Evolutionary conservation across 306 rosid genomes (phyloP).

Genomic region (Citrullus mucosospermus): DNA sequence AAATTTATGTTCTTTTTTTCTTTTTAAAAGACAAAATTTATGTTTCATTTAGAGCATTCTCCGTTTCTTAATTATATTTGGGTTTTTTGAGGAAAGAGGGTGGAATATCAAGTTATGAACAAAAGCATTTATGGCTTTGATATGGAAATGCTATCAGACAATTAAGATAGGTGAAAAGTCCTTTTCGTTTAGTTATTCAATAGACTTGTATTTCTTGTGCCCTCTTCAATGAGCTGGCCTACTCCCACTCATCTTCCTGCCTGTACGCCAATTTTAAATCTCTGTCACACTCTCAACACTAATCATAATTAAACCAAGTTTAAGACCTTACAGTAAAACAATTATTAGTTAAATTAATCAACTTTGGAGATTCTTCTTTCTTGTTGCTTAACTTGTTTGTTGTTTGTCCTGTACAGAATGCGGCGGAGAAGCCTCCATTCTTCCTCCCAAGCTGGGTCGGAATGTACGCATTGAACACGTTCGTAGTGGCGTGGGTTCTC

Average conservation of each 20-base stretch:
- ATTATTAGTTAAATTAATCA: background rate
- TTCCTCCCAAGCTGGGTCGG: conserved; percentile 84
- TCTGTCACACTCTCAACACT: background rate
- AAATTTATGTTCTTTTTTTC: background rate
- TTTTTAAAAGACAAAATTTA: background rate
- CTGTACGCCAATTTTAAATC: background rate
- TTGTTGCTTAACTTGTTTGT: background rate
- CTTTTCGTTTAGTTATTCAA: conserved; percentile 47
- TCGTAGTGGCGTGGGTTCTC: conserved; percentile 64
- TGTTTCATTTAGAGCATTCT: background rate
- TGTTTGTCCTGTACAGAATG: conserved; percentile 38
- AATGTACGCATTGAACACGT: conserved; percentile 53
- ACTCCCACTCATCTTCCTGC: background rate
- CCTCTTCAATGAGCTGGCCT: background rate
- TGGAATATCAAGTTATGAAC: background rate
- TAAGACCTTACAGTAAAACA: background rate
- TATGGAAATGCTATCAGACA: conserved; percentile 40
- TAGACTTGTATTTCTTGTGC: background rate
- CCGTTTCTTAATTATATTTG: background rate
- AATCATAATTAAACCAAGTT: background rate
- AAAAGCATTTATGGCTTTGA: conserved; percentile 41
- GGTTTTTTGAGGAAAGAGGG: background rate
- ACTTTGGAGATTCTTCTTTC: background rate
- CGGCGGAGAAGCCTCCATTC: conserved; percentile 84
- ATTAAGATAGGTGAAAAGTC: conserved; percentile 52